These are phyloP conservation scores for Candida hispaniensis DNA, from an alignment of 805 yeast species.

Conservation along the genomic window DNA sequence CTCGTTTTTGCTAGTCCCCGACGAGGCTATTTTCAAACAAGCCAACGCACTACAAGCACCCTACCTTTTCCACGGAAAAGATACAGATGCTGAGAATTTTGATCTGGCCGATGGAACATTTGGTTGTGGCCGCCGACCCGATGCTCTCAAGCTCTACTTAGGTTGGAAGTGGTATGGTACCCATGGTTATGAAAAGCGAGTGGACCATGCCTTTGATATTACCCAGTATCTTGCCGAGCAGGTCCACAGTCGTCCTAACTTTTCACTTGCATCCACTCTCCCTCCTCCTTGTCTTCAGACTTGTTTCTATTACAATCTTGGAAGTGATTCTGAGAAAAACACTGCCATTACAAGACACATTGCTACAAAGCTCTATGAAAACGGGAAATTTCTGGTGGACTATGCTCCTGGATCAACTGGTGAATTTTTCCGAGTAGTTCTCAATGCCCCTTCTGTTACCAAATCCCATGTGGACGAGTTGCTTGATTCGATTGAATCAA, in stretches of 20 bases:
- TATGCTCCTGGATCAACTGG: conserved; percentile 62
- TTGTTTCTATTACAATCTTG: conserved; percentile 56
- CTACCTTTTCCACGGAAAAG: conserved; percentile 59
- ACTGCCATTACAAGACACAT: conserved; percentile 52
- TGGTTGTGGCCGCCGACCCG: conserved; percentile 87
- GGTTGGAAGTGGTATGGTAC: conserved; percentile 75
- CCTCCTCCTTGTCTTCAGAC: conserved; percentile 76
- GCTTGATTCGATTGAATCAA: conserved; percentile 31
- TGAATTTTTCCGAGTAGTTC: conserved; percentile 76
- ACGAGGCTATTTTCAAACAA: conserved; percentile 50
- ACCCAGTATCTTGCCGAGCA: conserved; percentile 49
- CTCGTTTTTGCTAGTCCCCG: conserved; percentile 64
- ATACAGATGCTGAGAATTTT: conserved; percentile 43
- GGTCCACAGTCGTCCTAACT: conserved; percentile 34
- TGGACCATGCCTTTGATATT: conserved; percentile 62
- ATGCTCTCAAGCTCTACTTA: conserved; percentile 64
- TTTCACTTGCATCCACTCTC: conserved; percentile 43
- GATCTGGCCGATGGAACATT: conserved; percentile 84
- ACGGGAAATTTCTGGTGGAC: conserved; percentile 64
- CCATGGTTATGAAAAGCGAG: conserved; percentile 50
- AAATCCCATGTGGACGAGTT: conserved; percentile 38
- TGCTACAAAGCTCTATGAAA: conserved; percentile 46
- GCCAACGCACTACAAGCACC: conserved; percentile 75
- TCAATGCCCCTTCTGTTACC: conserved; percentile 56
- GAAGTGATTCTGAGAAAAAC: conserved; percentile 31